phyloP scores from a whole-genome alignment of 2,329 filamentous ascomycete genomes.

The Botrytis galanthina region DNA sequence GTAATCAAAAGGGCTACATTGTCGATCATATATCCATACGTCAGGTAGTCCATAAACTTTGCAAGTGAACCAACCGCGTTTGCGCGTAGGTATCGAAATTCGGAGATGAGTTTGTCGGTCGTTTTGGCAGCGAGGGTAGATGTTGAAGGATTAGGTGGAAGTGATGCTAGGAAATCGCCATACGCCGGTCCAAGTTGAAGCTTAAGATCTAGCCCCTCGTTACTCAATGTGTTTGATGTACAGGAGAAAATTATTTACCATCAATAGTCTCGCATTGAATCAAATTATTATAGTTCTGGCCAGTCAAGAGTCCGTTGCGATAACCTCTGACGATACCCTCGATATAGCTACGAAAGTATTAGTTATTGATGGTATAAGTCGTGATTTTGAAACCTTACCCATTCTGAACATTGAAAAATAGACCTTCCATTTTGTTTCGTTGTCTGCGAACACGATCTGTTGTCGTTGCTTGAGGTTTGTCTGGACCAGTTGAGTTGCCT shows the following conservation, averaged over 20 bases:
- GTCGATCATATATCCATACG: slow-evolving; percentile 99
- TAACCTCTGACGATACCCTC: slow-evolving; percentile 98
- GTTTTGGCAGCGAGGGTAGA: slow-evolving; percentile 92
- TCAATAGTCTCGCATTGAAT: slow-evolving; percentile 98
- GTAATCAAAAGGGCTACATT: slow-evolving; percentile 98
- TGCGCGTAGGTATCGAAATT: slow-evolving; percentile 93
- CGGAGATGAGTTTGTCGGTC: slow-evolving; percentile 95
- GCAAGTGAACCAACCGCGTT: slow-evolving; percentile 89
- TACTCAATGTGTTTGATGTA: slow-evolving; percentile 9
- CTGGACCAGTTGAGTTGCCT: slow-evolving; percentile 20
- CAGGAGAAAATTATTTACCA: slow-evolving; percentile 53
- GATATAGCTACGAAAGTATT: slow-evolving; percentile 67
- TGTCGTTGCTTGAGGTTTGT: slow-evolving; percentile 22
- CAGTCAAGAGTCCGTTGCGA: slow-evolving; percentile 86
- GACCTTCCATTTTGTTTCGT: slow-evolving; percentile 71
- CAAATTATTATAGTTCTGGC: slow-evolving; percentile 90
- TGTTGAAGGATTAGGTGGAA: slow-evolving; percentile 95
- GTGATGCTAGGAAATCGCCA: slow-evolving; percentile 89
- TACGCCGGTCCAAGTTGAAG: slow-evolving; percentile 95
- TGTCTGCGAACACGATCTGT: slow-evolving; percentile 16
- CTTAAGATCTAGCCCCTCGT: slow-evolving; percentile 73
- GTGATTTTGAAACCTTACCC: slow-evolving; percentile 55
- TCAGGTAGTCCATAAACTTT: slow-evolving; percentile 97
- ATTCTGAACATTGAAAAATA: slow-evolving; percentile 92
- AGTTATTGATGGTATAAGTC: slow-evolving; percentile 24